A percentile compares a stretch with the other conserved stretches of the same genome.
Conservation (phyloP, 2,329 filamentous ascomycete species). For the Canariomyces notabilis region DNA sequence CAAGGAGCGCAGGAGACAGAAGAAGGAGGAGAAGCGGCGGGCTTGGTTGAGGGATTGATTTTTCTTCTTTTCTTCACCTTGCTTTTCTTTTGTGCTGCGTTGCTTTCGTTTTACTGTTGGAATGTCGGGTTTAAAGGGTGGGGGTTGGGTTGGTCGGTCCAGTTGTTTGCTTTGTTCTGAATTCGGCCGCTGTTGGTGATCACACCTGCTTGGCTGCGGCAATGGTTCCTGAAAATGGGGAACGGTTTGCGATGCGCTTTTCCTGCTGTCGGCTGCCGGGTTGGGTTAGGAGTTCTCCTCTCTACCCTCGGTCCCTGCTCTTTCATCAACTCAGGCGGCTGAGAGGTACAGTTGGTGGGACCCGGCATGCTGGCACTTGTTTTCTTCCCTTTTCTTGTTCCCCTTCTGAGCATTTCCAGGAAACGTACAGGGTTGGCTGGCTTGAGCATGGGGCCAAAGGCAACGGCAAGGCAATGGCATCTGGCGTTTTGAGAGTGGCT, state of each 20-base stretch:
- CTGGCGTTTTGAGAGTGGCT: conserved; percentile 9
- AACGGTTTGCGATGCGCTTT: not conserved
- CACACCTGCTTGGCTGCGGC: too few relatives aligned
- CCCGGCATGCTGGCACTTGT: not conserved
- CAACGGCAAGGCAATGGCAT: not conserved
- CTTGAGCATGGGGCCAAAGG: not conserved
- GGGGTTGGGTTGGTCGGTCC: not conserved
- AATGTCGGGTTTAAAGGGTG: too few relatives aligned
- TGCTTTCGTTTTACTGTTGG: too few relatives aligned
- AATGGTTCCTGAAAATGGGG: too few relatives aligned
- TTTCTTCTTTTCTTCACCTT: not conserved
- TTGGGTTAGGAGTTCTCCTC: not conserved
- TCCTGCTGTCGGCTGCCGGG: not conserved
- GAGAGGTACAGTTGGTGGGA: not conserved
- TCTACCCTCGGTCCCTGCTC: too few relatives aligned
- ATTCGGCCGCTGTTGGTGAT: not conserved
- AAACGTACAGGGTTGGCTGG: not conserved
- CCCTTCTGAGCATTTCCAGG: conserved; percentile 15
- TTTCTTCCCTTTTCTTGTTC: not conserved
- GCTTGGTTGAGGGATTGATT: conserved; percentile 82
- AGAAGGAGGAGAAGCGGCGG: conserved; percentile 89
- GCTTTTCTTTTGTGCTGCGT: not conserved
- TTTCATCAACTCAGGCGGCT: not conserved
- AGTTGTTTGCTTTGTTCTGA: not conserved
- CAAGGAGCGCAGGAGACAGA: conserved; percentile 81